A percentile compares a stretch with the other conserved stretches of the same genome.
These are phyloP conservation scores for Tetrastigma voinierianum DNA, from an alignment of 164 flowering plant species.

Conservation along the genomic window DNA sequence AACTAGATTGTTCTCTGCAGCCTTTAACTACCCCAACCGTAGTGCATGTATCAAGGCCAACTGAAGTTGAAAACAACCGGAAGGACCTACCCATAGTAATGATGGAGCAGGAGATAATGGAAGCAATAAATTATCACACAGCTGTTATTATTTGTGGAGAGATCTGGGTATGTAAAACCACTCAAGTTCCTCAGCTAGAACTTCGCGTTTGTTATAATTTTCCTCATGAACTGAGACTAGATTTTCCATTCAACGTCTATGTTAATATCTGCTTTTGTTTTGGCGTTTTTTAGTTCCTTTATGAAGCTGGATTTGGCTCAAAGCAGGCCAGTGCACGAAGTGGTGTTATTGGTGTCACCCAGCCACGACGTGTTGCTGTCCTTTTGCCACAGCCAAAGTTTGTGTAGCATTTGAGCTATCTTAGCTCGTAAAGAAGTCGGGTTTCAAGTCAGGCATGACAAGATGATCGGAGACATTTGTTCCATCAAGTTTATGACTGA, in stretches of 20 bases:
- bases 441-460: constrained; percentile 96
- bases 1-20: constrained; percentile 10
- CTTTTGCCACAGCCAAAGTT: constrained; percentile 93
- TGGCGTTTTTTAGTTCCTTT: constrained; percentile 69
- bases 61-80: constrained; percentile 62
- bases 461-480: constrained; percentile 65
- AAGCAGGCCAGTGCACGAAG: constrained; percentile 28
- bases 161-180: constrained; percentile 95
- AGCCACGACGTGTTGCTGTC: constrained; percentile 98
- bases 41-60: constrained; percentile 78
- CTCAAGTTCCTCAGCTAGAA: constrained; percentile 91
- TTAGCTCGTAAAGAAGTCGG: constrained; percentile 88
- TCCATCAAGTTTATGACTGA: constrained; percentile 98
- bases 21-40: constrained; percentile 41
- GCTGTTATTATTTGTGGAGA: constrained; percentile 85
- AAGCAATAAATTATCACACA: constrained; percentile 73
- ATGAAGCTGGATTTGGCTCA: constrained; percentile 95
- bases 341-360: constrained; percentile 90
- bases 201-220: constrained; percentile 2
- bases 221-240: too few species aligned
- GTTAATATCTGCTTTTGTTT: constrained; percentile 8
- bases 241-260: background rate
- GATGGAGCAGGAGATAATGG: constrained; percentile 99
- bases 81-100: constrained; percentile 88
- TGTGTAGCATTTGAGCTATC: constrained; percentile 92